A percentile compares a stretch with the other conserved stretches of the same genome.
phyloP scores from a whole-genome alignment of 176 grass and related monocot species.

The Phragmites australis region DNA sequence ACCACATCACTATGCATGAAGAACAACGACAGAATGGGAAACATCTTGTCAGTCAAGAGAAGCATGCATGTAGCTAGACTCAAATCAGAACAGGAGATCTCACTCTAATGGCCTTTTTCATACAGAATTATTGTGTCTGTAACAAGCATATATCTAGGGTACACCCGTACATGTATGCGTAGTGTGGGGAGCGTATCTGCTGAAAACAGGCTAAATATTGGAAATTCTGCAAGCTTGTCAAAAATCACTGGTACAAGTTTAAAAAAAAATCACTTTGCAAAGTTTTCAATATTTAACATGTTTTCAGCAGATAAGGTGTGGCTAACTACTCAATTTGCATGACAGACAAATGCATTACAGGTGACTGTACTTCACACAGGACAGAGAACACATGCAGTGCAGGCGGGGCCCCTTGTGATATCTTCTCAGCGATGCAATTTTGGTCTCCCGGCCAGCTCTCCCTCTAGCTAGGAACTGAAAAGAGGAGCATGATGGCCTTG shows the following conservation, averaged over 20 bases:
- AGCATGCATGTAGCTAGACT: constrained; percentile 3
- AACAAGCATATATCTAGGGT: no score
- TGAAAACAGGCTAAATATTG: no score
- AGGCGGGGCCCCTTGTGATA: constrained; percentile 26
- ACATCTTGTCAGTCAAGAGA: constrained; percentile 34
- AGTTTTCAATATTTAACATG: no score
- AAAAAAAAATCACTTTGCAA: no score
- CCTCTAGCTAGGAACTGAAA: not conserved
- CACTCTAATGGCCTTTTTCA: not conserved
- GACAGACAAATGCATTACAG: constrained; percentile 5
- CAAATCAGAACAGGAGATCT: constrained; percentile 11
- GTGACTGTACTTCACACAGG: not conserved
- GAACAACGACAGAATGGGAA: constrained; percentile 19
- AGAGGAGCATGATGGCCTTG: constrained; percentile 43
- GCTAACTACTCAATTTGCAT: no score
- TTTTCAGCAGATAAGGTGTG: no score
- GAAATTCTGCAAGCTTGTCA: no score
- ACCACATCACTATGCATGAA: constrained; percentile 7
- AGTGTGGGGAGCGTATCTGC: no score
- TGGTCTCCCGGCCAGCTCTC: constrained; percentile 16
- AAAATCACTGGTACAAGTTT: no score
- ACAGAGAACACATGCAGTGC: not conserved
- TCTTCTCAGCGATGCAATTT: constrained; percentile 34
- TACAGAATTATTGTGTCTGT: no score
- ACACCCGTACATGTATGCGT: no score